Base-by-base conservation (phyloP, 1,284 basidiomycete species). In the Tremellales sp. region DNA sequence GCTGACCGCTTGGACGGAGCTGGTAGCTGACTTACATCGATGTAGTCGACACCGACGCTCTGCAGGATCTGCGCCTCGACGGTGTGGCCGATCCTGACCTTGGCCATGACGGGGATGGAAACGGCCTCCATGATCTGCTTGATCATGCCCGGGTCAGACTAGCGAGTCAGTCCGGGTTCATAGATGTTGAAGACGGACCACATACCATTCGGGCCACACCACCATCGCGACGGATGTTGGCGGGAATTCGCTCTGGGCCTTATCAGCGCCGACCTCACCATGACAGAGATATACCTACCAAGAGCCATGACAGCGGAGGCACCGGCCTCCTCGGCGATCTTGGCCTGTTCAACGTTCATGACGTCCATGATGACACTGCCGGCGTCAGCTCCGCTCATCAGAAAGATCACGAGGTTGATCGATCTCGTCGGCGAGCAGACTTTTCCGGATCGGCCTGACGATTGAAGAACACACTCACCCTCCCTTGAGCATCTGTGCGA, bases 261-360 rank as follows among this genome's bases (percentile, higher is more conserved):
- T 7, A 37, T 35, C 22, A 29, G 27, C 3, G 19, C 2, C 33
- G 33, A 36, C 13, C 21, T 22, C 21, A 40, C 7, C 23, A 6
- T 19, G 27, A 35, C n/a, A 26, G 42, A 33, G 19, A 23, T 27
- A 43, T 8, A 53, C 64, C 48, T 42, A 68, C 65, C 63, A 7
- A 93, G 80, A 12, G 90, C 91, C 94, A 98, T 97, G 58, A 98
- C 94, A 56, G 94, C 94, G 71, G 89, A 92, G 12, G 94, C 94
- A 53, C 96, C 94, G 10, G 94, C 94, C 70, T 96, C 92, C 70
- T 97, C 94, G 51, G 94, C 94, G 63, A 97, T 93, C 57, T 89
- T 86, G 53, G 94, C 94, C 84, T 73, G 70, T 56, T 74, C 72
- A 46, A 64, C 65, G 52, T 67, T 62, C 65, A 69, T 66, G 52